A percentile compares a stretch with the other conserved stretches of the same genome.
Evolutionary conservation across 768 basidiomycete genomes (phyloP).

Genomic region (Sarcomyxa edulis): DNA sequence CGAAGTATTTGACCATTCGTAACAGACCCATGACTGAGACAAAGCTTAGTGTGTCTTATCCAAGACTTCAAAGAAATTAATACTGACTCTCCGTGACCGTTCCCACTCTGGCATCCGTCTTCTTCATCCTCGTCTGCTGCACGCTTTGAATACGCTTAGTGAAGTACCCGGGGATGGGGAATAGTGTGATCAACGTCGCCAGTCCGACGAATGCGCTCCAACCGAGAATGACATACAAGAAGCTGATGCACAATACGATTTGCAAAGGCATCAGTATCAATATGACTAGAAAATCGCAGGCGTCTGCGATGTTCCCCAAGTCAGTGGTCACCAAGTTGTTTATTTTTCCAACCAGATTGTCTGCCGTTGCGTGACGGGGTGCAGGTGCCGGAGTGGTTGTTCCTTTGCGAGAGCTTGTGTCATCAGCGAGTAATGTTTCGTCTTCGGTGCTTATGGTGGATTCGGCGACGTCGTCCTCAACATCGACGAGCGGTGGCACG

Average conservation of each 20-base stretch:
- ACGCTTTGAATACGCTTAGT: slow-evolving; percentile 40
- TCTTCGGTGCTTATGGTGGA: too few species aligned
- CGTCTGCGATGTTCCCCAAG: slow-evolving; percentile 28
- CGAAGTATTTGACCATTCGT: slow-evolving; percentile 70
- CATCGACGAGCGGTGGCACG: too few species aligned
- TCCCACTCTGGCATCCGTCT: slow-evolving; percentile 54
- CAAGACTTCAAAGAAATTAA: slow-evolving; percentile 11
- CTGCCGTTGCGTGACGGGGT: slow-evolving; percentile 19
- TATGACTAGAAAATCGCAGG: slow-evolving; percentile 25
- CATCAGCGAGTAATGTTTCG: too few species aligned
- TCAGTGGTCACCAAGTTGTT: slow-evolving; percentile 74
- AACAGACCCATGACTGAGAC: slow-evolving; percentile 49
- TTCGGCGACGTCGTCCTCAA: too few species aligned
- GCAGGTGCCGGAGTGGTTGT: too few species aligned
- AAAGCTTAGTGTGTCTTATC: slow-evolving; percentile 7
- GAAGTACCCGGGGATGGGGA: slow-evolving; percentile 55
- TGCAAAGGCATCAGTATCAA: slow-evolving; percentile 17
- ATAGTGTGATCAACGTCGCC: slow-evolving; percentile 38
- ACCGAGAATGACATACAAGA: slow-evolving; percentile 24
- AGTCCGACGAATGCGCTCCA: slow-evolving; percentile 54
- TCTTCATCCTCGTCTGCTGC: slow-evolving; percentile 46
- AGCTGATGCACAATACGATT: slow-evolving; percentile 15
- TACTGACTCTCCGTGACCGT: slow-evolving; percentile 51
- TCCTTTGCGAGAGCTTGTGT: too few species aligned
- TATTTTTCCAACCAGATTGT: slow-evolving; percentile 67